Percentiles rank a stretch among this genome's conserved stretches.
phyloP scores from a whole-genome alignment of 2,329 filamentous ascomycete species.

The Ophiostoma populinum region DNA sequence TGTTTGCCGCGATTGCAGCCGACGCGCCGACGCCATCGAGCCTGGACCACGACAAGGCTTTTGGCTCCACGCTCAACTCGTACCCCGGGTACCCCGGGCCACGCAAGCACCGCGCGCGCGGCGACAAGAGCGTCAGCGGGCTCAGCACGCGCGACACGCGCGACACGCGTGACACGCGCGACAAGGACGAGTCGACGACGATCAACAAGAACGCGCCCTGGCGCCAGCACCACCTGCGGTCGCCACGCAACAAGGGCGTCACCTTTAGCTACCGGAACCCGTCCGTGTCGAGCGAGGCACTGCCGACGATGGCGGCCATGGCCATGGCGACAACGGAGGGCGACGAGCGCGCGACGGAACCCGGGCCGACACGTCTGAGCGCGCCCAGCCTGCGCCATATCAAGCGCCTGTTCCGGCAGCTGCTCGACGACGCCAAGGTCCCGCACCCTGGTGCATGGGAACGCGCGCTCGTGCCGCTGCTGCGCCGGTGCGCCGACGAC shows the following conservation, averaged over 20 bases:
- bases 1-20: conserved; percentile 60
- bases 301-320: no score
- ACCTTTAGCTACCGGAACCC: conserved; percentile 35
- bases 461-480: conserved; percentile 73
- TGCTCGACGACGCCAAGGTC: conserved; percentile 61
- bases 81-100: conserved; percentile 58
- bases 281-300: conserved; percentile 32
- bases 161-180: conserved; percentile 49
- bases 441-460: conserved; percentile 68
- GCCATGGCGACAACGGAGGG: no score
- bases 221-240: conserved; percentile 47
- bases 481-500: conserved; percentile 82
- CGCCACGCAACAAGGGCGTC: conserved; percentile 46
- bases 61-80: conserved; percentile 54
- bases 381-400: conserved; percentile 79
- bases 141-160: conserved; percentile 30
- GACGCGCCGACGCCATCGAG: conserved; percentile 49
- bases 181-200: conserved; percentile 47
- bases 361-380: conserved; percentile 45
- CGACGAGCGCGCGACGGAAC: no score
- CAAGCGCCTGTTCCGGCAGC: conserved; percentile 64
- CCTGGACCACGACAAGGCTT: conserved; percentile 56
- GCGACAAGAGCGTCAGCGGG: conserved; percentile 59
- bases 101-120: conserved; percentile 61
- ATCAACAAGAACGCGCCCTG: conserved; percentile 66